Evolutionary conservation across 1,284 basidiomycete genomes (phyloP).

Genomic region (Moesziomyces globuligerus): DNA sequence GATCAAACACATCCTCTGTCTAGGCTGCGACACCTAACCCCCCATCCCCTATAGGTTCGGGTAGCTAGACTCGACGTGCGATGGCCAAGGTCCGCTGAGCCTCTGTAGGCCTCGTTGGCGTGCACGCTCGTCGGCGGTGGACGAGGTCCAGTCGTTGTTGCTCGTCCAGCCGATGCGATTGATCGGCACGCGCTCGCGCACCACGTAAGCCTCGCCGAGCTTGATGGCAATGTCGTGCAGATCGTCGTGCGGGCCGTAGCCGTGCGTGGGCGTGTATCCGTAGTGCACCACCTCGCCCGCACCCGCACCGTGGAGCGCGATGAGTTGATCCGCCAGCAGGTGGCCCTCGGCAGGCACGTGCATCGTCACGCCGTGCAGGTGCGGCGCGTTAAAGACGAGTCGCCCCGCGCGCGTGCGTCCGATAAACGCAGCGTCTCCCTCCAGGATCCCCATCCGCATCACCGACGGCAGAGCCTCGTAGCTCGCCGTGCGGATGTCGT

Average conservation of each 20-base stretch:
- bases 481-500: not conserved
- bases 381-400: not conserved
- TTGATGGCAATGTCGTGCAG: not conserved
- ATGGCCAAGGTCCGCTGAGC: no score
- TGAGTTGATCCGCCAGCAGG: not conserved
- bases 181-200: slow-evolving; percentile 1
- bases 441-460: not conserved
- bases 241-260: slow-evolving; percentile 1
- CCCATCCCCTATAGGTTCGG: no score
- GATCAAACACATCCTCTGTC: no score
- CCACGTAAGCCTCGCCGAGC: not conserved
- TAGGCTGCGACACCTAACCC: no score
- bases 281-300: not conserved
- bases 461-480: not conserved
- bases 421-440: not conserved
- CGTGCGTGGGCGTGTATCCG: not conserved
- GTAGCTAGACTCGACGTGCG: no score
- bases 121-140: no score
- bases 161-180: not conserved
- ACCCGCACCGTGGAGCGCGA: not conserved
- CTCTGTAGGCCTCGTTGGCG: no score
- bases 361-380: not conserved
- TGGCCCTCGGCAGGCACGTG: not conserved
- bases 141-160: not conserved
- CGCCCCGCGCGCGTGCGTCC: not conserved